A percentile compares a stretch with the other conserved stretches of the same genome.
phyloP scores from a whole-genome alignment of 2,329 filamentous ascomycete species.

The Beauveria bassiana region DNA sequence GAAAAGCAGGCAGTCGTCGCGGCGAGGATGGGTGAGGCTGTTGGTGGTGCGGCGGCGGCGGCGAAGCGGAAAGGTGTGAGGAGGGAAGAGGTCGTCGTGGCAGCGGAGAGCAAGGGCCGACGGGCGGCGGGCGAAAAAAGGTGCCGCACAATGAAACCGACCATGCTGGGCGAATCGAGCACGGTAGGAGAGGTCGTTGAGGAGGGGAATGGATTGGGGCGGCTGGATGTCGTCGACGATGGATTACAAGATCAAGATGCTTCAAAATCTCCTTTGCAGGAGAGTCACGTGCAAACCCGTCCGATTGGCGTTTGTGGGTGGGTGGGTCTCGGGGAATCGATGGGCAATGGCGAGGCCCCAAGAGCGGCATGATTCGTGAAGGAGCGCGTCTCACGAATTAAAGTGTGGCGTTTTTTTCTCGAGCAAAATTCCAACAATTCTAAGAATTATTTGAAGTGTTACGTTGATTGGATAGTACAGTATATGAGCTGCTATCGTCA shows the following conservation, averaged over 20 bases:
- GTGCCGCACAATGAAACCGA: conserved; percentile 26
- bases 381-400: too few species aligned
- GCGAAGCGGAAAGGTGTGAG: conserved; percentile 12
- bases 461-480: too few species aligned
- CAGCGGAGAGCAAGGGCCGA: conserved; percentile 19
- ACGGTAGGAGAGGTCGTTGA: too few species aligned
- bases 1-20: conserved; percentile 39
- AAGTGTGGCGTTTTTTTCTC: too few species aligned
- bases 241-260: not conserved
- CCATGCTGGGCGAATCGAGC: conserved; percentile 24
- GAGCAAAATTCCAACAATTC: too few species aligned
- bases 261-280: conserved; percentile 3
- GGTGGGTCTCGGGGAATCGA: not conserved
- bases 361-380: too few species aligned
- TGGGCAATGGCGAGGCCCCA: not conserved
- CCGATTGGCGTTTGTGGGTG: conserved; percentile 1
- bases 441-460: too few species aligned
- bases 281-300: conserved; percentile 3
- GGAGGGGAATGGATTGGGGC: not conserved
- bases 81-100: conserved; percentile 19
- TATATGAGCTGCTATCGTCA: too few species aligned
- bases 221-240: not conserved
- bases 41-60: conserved; percentile 15
- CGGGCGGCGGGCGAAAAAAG: conserved; percentile 26
- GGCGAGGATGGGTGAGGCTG: conserved; percentile 23